Evolutionary conservation across 108 stramenopile species (phyloP).

Genomic region (Mediolabrus comicus): DNA sequence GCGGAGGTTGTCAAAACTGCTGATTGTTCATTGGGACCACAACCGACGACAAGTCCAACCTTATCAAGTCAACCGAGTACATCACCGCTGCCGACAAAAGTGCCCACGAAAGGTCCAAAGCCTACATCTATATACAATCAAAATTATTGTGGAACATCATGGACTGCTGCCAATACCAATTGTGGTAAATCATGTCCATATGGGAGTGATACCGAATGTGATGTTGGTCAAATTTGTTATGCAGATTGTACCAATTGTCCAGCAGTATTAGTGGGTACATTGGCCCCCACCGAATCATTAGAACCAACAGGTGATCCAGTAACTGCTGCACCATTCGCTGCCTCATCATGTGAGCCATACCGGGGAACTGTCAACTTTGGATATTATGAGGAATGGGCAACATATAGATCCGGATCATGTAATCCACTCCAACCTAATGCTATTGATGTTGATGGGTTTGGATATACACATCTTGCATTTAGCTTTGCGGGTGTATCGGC

Average conservation of each 20-base stretch:
- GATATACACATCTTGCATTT: conserved; percentile 40
- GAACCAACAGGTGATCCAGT: neutral
- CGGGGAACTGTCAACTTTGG: conserved; percentile 35
- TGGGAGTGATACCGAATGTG: conserved; percentile 15
- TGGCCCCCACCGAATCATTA: neutral
- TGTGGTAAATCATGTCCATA: neutral
- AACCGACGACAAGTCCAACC: neutral
- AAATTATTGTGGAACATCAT: neutral
- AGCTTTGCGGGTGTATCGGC: conserved; percentile 23
- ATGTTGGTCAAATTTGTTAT: conserved; percentile 8
- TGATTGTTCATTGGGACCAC: neutral
- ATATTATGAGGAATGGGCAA: conserved; percentile 44
- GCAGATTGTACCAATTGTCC: conserved; percentile 21
- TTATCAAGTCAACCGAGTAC: neutral
- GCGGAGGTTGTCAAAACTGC: neutral
- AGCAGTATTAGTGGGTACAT: neutral
- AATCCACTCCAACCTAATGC: conserved; percentile 19
- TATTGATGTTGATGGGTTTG: conserved; percentile 24
- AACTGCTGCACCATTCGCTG: conserved; percentile 6
- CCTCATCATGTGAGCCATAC: neutral
- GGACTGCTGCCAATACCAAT: neutral
- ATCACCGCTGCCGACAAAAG: neutral
- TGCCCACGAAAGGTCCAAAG: neutral
- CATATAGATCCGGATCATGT: conserved; percentile 19
- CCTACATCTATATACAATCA: neutral